Percentiles rank a stretch among this genome's conserved stretches.
phyloP scores from a whole-genome alignment of 2,329 filamentous ascomycete genomes.

The Leptoxyphium fumago region DNA sequence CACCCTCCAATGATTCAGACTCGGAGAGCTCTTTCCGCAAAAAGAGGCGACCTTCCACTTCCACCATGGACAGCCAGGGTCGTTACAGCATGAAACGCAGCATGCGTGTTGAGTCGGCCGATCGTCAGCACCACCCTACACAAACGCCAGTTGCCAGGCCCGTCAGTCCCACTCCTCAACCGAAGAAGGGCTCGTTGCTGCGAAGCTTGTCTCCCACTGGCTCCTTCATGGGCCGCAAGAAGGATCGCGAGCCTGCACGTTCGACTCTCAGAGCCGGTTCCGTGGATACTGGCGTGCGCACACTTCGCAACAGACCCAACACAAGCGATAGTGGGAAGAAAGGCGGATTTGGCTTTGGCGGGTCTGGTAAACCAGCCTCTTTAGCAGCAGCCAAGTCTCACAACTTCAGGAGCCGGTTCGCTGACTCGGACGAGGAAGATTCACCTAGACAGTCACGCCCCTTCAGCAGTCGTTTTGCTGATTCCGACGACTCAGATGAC shows the following conservation, averaged over 20 bases:
- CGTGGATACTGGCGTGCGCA: conserved; percentile 9
- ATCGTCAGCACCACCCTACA: conserved; percentile 18
- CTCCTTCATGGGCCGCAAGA: conserved; percentile 31
- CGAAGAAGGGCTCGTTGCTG: conserved; percentile 31
- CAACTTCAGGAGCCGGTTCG: conserved; percentile 42
- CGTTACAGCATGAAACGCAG: conserved; percentile 53
- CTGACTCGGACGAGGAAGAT: conserved; percentile 48
- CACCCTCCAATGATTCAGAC: conserved; percentile 26
- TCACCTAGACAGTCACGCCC: conserved; percentile 12
- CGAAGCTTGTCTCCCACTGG: conserved; percentile 55
- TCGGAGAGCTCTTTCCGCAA: conserved; percentile 66
- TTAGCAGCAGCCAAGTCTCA: conserved; percentile 3
- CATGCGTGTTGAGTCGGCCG: conserved; percentile 45
- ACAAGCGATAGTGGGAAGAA: neutral
- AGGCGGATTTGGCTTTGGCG: conserved; percentile 6
- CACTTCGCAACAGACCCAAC: conserved; percentile 8
- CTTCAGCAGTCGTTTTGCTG: conserved; percentile 34
- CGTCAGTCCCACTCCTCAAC: conserved; percentile 21
- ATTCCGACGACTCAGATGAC: conserved; percentile 37
- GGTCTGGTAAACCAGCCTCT: neutral
- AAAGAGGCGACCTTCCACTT: conserved; percentile 24
- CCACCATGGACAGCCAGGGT: conserved; percentile 26
- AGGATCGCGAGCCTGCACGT: conserved; percentile 11
- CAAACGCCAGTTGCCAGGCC: conserved; percentile 25
- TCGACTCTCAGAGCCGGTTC: conserved; percentile 14